Evolutionary conservation across 2,329 filamentous ascomycete genomes (phyloP).

Genomic region (Fusarium miscanthi): DNA sequence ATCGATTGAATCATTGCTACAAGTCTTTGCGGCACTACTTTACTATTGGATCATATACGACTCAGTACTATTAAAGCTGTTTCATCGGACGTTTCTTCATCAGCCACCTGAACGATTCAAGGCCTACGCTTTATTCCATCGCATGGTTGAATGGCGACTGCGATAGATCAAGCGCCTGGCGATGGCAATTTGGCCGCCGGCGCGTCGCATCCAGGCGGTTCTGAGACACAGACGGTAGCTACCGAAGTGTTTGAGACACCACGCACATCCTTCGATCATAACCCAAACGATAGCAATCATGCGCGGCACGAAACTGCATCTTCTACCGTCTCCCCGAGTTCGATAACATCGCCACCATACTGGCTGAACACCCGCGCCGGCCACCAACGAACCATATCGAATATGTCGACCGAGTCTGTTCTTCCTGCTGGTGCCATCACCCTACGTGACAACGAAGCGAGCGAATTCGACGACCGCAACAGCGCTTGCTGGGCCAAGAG

Average conservation of each 20-base stretch:
- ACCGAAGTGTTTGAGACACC: constrained; percentile 45
- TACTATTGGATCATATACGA: neutral
- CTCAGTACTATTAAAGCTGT: neutral
- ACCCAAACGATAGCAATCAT: constrained; percentile 23
- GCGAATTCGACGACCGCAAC: constrained; percentile 61
- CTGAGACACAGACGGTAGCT: constrained; percentile 34
- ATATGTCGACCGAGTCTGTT: constrained; percentile 60
- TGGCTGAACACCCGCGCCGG: constrained; percentile 51
- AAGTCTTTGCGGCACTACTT: neutral
- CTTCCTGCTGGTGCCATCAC: constrained; percentile 67
- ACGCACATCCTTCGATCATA: constrained; percentile 42
- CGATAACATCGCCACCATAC: constrained; percentile 57
- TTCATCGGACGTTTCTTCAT: neutral
- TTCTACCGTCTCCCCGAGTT: constrained; percentile 43
- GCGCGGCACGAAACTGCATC: constrained; percentile 35
- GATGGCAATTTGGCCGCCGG: constrained; percentile 35
- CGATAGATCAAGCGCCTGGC: constrained; percentile 43
- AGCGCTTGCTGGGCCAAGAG: constrained; percentile 73
- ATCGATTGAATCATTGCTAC: constrained; percentile 7
- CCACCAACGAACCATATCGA: constrained; percentile 56
- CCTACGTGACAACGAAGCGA: constrained; percentile 70
- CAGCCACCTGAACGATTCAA: neutral
- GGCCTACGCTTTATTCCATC: constrained; percentile 11
- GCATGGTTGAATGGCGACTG: constrained; percentile 52
- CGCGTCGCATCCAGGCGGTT: constrained; percentile 26